Conservation (phyloP, 768 basidiomycete species). For the Postia placenta region DNA sequence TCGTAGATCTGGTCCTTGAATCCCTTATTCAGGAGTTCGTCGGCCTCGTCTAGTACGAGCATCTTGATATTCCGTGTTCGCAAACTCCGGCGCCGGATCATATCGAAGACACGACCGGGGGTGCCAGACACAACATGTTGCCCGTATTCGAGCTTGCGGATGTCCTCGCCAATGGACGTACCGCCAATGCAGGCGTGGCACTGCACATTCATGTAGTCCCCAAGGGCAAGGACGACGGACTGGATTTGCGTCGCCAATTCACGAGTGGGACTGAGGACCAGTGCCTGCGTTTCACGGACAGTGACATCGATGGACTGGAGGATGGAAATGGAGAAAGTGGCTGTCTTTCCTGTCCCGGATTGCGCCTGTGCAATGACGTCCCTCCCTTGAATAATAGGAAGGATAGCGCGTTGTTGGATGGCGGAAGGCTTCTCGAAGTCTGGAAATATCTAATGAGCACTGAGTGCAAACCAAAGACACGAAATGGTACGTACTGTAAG, state of each 20-base stretch:
- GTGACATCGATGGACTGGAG: constrained; percentile 96
- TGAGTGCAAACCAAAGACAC: constrained; percentile 2
- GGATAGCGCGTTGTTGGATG: constrained; percentile 96
- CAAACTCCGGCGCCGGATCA: constrained; percentile 92
- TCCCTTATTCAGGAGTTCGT: constrained; percentile 94
- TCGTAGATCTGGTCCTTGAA: constrained; percentile 99
- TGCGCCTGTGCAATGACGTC: constrained; percentile 99
- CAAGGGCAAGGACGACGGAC: constrained; percentile 91
- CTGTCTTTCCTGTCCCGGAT: constrained; percentile 99
- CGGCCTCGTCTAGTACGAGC: constrained; percentile 91
- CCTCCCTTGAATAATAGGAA: constrained; percentile 91
- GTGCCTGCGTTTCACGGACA: constrained; percentile 91
- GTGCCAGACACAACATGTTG: constrained; percentile 98
- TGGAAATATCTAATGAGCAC: constrained; percentile 11
- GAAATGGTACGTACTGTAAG: constrained; percentile 61
- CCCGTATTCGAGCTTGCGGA: constrained; percentile 93
- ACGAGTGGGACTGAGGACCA: constrained; percentile 96
- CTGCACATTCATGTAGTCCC: constrained; percentile 99
- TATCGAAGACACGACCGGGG: constrained; percentile 97
- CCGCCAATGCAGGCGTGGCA: constrained; percentile 99
- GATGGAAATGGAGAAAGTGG: constrained; percentile 96
- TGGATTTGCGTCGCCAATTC: constrained; percentile 99
- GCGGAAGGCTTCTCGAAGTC: constrained; percentile 98
- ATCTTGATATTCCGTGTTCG: constrained; percentile 98
- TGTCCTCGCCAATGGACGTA: constrained; percentile 95